Conservation (phyloP, 2,329 filamentous ascomycete genomes). For the Periconia sp. region DNA sequence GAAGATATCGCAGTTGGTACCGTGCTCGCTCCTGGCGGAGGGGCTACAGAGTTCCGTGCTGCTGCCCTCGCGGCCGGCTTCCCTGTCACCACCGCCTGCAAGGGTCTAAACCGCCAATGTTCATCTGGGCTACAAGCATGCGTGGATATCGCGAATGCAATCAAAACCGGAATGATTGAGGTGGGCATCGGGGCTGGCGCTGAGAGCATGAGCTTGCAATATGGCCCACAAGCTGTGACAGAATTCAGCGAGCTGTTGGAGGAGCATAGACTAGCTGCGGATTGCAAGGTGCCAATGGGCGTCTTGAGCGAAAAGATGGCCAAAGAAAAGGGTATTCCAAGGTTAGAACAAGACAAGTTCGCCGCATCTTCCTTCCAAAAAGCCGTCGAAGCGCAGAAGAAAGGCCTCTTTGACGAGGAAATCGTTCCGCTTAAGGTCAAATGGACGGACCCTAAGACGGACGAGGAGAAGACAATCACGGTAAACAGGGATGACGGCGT, state of each 20-base stretch:
- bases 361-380: constrained; percentile 93
- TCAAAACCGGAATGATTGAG: constrained; percentile 91
- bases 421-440: constrained; percentile 86
- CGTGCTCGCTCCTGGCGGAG: constrained; percentile 90
- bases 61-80: constrained; percentile 91
- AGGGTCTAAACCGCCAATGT: constrained; percentile 91
- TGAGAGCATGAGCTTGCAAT: constrained; percentile 94
- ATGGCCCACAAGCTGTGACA: constrained; percentile 85
- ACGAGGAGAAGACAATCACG: constrained; percentile 81
- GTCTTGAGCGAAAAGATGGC: constrained; percentile 94
- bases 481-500: constrained; percentile 89
- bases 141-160: constrained; percentile 92
- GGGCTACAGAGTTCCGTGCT: constrained; percentile 95
- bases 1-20: constrained; percentile 93
- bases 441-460: constrained; percentile 88
- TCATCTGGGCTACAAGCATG: constrained; percentile 91
- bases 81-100: constrained; percentile 82
- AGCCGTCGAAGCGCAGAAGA: constrained; percentile 81
- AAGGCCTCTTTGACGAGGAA: constrained; percentile 91
- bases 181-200: constrained; percentile 92
- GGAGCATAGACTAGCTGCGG: constrained; percentile 77
- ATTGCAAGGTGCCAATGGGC: constrained; percentile 99
- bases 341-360: constrained; percentile 85
- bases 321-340: constrained; percentile 75
- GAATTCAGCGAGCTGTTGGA: constrained; percentile 94